Evolutionary conservation across 1,139 yeast species (phyloP).

Genomic region (Candida neerlandica): DNA sequence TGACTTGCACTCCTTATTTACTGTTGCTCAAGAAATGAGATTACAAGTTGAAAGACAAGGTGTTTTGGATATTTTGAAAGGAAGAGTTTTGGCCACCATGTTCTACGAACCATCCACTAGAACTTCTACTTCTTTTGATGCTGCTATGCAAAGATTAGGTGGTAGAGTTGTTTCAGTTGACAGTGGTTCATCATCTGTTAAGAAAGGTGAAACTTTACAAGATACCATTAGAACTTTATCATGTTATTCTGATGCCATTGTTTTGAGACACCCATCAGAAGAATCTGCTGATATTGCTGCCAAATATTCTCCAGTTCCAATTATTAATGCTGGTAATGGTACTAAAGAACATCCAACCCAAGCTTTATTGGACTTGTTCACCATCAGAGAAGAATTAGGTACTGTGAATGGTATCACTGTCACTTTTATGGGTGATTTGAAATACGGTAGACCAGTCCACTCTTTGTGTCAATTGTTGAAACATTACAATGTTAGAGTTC

Average conservation of each 20-base stretch:
- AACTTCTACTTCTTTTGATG: slow-evolving; percentile 94
- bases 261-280: slow-evolving; percentile 93
- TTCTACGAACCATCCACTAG: slow-evolving; percentile 99
- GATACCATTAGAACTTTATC: slow-evolving; percentile 95
- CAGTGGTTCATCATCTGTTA: slow-evolving; percentile 85
- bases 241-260: slow-evolving; percentile 96
- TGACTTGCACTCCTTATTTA: slow-evolving; percentile 88
- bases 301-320: slow-evolving; percentile 94
- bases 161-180: slow-evolving; percentile 93
- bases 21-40: slow-evolving; percentile 98
- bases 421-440: slow-evolving; percentile 98
- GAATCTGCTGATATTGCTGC: slow-evolving; percentile 93
- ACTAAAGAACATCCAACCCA: slow-evolving; percentile 98
- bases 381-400: slow-evolving; percentile 98
- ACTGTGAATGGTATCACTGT: slow-evolving; percentile 97
- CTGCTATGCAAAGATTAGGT: slow-evolving; percentile 99
- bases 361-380: slow-evolving; percentile 94
- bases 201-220: slow-evolving; percentile 97
- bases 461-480: slow-evolving; percentile 88
- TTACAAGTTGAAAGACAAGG: slow-evolving; percentile 97
- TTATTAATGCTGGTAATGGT: slow-evolving; percentile 97
- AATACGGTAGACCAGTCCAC: slow-evolving; percentile 98
- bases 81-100: slow-evolving; percentile 90
- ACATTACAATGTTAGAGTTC: slow-evolving; percentile 91
- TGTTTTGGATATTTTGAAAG: slow-evolving; percentile 84